A percentile compares a stretch with the other conserved stretches of the same genome.
Evolutionary conservation across 148 eudicot species (phyloP).

Genomic region (Silene latifolia): DNA sequence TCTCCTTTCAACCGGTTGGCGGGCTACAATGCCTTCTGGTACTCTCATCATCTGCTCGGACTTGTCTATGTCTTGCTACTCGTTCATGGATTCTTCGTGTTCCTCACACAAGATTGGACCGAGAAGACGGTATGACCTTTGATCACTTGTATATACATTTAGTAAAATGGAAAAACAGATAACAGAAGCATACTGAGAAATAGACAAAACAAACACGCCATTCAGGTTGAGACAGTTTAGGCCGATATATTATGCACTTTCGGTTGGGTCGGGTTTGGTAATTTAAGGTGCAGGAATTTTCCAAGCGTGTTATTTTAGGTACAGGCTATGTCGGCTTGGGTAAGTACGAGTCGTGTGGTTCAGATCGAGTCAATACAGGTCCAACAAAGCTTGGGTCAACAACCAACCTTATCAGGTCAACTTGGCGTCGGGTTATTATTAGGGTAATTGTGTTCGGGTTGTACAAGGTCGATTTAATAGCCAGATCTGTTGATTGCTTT

Average conservation of each 20-base stretch:
- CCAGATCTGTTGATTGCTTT: background rate
- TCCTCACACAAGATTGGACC: conserved; percentile 61
- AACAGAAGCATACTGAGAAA: background rate
- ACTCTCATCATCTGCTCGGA: conserved; percentile 78
- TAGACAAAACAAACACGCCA: background rate
- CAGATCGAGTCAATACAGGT: no score
- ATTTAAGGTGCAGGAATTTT: no score
- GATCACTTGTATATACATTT: background rate
- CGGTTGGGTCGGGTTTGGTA: no score
- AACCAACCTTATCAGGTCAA: no score
- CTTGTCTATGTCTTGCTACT: conserved; percentile 73
- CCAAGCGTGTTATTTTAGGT: no score
- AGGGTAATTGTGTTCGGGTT: no score
- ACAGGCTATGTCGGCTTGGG: no score
- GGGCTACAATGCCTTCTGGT: conserved; percentile 95
- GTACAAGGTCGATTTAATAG: no score
- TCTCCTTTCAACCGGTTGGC: conserved; percentile 71
- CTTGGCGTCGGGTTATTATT: no score
- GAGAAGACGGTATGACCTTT: conserved; percentile 69
- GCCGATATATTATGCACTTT: no score
- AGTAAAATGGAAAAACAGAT: background rate
- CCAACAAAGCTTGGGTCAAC: no score
- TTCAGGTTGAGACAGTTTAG: background rate
- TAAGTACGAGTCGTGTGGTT: no score
- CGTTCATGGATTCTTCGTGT: conserved; percentile 78